Base-by-base conservation (phyloP, 1,139 yeast species). In the Hyphopichia khmerensis region DNA sequence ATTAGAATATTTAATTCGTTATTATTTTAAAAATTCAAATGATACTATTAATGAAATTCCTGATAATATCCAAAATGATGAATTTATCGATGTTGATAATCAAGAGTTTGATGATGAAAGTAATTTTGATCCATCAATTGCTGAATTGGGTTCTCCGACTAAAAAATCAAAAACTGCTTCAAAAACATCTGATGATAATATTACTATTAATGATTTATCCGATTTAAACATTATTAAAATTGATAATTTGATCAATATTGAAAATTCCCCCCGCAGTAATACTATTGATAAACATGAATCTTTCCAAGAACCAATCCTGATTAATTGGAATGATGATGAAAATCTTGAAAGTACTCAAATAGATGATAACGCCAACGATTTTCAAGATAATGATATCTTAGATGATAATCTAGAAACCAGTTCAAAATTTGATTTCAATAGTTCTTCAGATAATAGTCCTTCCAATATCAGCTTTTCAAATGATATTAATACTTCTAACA, bases 1-100 rank as follows among this genome's bases (percentile, higher is more conserved):
- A 58, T 77, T 87, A 48, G 79, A 78, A 48, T 72, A 56, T 44
- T 61, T 73, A 41, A 67, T 73, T 26, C 46, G 75, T 18, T 67
- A 59, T 48, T 72, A 68, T 46, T 55, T 68, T 21, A 53, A 55
- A 29, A 53, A 52, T 42, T 67, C 62, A 18, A n/a, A 19, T 33
- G 40, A 43, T 13, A 55, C 62, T 3, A 59, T 62, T 11, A 48
- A 55, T 15, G 70, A 66, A 42, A 21, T 21, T 8, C 24, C 24
- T 21, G 24, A 21, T 21, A 6, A 6, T 6, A 21, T 6, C 8
- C 24, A 21, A 21, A 46, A 46, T 2, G 60, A 55, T 43, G 54
- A 48, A 23, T 45, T 53, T 17, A 51, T 44, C 11, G 48, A 48
- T 29, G 53, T 40, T 14, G 40, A 43, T 14, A 40, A 34, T 14